Evolutionary conservation across 78 protist genomes (phyloP).

Genomic region (Planoprotostelium fungivorum): DNA sequence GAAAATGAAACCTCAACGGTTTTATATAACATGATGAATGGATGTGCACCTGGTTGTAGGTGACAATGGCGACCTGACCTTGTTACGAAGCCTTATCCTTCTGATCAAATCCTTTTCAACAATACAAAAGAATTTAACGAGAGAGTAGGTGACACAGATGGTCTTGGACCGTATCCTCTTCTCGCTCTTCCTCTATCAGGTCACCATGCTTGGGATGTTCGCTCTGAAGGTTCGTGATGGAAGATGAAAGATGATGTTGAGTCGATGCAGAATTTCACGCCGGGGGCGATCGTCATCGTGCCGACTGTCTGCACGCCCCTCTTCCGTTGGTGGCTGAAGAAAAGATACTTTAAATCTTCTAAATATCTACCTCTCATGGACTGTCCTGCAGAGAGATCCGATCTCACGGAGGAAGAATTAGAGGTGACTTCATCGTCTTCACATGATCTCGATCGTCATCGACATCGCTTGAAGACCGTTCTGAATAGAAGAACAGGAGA

Average conservation of each 20-base stretch:
- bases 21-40: neutral
- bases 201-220: neutral
- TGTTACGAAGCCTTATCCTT: neutral
- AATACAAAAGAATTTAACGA: too few species aligned
- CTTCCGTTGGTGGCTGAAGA: neutral
- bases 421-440: neutral
- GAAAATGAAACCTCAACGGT: neutral
- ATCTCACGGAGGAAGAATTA: neutral
- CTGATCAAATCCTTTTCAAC: neutral
- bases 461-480: too few species aligned
- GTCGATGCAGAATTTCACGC: neutral
- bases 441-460: neutral
- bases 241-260: neutral
- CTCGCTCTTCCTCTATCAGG: neutral
- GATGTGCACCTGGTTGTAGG: neutral
- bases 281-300: neutral
- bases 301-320: neutral
- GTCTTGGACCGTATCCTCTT: neutral
- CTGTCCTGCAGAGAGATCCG: neutral
- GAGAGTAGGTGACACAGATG: neutral
- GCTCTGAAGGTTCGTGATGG: neutral
- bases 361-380: neutral
- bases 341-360: neutral
- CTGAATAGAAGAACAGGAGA: neutral
- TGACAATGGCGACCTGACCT: neutral